Conservation (phyloP, 2,329 filamentous ascomycete species). For the Cladophialophora bantiana region DNA sequence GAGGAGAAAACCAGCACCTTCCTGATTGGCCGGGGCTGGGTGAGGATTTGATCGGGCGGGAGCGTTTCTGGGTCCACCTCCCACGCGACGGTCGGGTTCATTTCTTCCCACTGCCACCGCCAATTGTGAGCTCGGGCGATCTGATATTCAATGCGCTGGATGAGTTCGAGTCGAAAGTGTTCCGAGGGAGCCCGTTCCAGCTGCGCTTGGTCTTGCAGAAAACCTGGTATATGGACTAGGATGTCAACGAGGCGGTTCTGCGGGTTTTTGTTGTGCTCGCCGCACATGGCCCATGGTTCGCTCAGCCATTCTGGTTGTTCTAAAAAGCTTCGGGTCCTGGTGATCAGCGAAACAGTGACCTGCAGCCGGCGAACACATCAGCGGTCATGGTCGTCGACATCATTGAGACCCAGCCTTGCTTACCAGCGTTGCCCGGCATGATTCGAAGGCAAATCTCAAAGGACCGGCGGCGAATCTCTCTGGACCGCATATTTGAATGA, state of each 20-base stretch:
- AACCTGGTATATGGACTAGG: slow-evolving; percentile 31
- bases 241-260: slow-evolving; percentile 37
- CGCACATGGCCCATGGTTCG: slow-evolving; percentile 28
- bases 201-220: slow-evolving; percentile 31
- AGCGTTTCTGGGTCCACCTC: slow-evolving; percentile 30
- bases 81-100: slow-evolving; percentile 26
- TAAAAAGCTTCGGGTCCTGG: slow-evolving; percentile 31
- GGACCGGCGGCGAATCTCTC: slow-evolving; percentile 23
- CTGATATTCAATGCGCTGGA: slow-evolving; percentile 29
- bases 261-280: slow-evolving; percentile 24
- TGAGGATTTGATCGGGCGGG: slow-evolving; percentile 69
- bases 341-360: slow-evolving; percentile 34
- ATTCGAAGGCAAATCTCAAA: slow-evolving; percentile 32
- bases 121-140: slow-evolving; percentile 27
- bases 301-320: slow-evolving; percentile 30
- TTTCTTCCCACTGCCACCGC: slow-evolving; percentile 35
- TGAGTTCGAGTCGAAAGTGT: slow-evolving; percentile 21
- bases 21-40: slow-evolving; percentile 81
- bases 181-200: slow-evolving; percentile 22
- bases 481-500: slow-evolving; percentile 34
- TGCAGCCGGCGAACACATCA: neutral
- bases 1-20: slow-evolving; percentile 62
- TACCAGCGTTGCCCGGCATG: slow-evolving; percentile 33
- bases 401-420: neutral
- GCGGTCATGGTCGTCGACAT: neutral